These are phyloP conservation scores for Tetrapisispora phaffii DNA, from an alignment of 805 yeast genomes.

Conservation along the genomic window DNA sequence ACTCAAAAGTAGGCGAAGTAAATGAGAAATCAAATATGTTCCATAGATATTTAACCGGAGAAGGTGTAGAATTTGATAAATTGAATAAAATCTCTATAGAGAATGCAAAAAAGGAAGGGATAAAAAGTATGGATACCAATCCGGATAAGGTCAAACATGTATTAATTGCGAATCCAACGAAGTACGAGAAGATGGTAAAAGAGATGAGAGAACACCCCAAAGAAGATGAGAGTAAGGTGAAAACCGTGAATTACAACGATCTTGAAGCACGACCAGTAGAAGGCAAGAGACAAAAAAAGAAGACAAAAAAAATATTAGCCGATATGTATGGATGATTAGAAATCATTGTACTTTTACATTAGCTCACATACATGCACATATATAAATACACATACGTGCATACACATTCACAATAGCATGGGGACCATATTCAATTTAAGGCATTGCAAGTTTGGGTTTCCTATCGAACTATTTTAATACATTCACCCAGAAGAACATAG, in stretches of 20 bases:
- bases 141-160: slow-evolving; percentile 23
- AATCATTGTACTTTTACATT: neutral
- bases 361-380: too few relatives aligned
- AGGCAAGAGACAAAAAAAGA: slow-evolving; percentile 18
- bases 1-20: slow-evolving; percentile 26
- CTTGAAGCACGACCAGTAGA: slow-evolving; percentile 11
- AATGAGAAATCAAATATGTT: slow-evolving; percentile 38
- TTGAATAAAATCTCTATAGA: slow-evolving; percentile 44
- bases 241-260: slow-evolving; percentile 1
- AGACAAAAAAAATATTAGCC: slow-evolving; percentile 10
- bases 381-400: too few relatives aligned
- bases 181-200: slow-evolving; percentile 20
- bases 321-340: slow-evolving; percentile 17
- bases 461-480: too few relatives aligned
- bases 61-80: slow-evolving; percentile 43
- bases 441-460: too few relatives aligned
- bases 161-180: slow-evolving; percentile 30
- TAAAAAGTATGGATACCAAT: slow-evolving; percentile 21
- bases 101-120: slow-evolving; percentile 24
- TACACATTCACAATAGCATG: too few relatives aligned
- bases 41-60: slow-evolving; percentile 46
- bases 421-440: too few relatives aligned
- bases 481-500: too few relatives aligned
- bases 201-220: slow-evolving; percentile 1
- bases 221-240: neutral